phyloP scores from a whole-genome alignment of 2,329 filamentous ascomycete species.

The Diaporthe citrichinensis region DNA sequence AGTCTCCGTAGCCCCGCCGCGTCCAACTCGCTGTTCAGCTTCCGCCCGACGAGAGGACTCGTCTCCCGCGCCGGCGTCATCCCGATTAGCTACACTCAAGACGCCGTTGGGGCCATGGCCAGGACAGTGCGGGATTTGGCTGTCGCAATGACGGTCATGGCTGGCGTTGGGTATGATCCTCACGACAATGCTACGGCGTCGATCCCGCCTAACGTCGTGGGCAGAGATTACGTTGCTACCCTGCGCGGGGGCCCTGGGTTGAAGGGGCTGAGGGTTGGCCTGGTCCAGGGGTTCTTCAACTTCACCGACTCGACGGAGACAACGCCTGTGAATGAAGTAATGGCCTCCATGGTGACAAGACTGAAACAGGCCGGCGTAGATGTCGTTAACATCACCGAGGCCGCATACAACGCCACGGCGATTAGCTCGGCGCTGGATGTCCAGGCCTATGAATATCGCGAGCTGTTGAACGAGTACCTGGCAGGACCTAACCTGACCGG shows the following conservation, averaged over 20 bases:
- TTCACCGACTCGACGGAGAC: constrained; percentile 65
- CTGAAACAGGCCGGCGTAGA: constrained; percentile 62
- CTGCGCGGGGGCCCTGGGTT: constrained; percentile 49
- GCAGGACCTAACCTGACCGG: constrained; percentile 58
- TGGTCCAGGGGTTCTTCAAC: constrained; percentile 70
- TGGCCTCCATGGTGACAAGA: constrained; percentile 61
- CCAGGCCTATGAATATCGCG: constrained; percentile 72
- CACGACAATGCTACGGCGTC: constrained; percentile 66
- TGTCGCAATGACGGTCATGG: constrained; percentile 66
- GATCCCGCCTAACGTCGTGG: constrained; percentile 56
- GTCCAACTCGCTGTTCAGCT: constrained; percentile 71
- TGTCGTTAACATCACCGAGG: constrained; percentile 63
- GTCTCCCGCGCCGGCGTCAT: constrained; percentile 66
- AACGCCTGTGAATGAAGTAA: constrained; percentile 67
- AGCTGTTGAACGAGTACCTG: constrained; percentile 70
- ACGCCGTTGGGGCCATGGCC: constrained; percentile 68
- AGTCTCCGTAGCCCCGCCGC: constrained; percentile 73
- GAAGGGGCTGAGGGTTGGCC: constrained; percentile 50
- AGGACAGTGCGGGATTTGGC: constrained; percentile 65
- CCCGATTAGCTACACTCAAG: constrained; percentile 70
- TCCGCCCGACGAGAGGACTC: constrained; percentile 69
- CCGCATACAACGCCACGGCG: constrained; percentile 65
- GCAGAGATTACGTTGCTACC: constrained; percentile 61
- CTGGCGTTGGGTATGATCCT: constrained; percentile 63
- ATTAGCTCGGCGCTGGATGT: constrained; percentile 67